Evolutionary conservation across 176 grass and related monocot genomes (phyloP).

Genomic region (Oryza australiensis): DNA sequence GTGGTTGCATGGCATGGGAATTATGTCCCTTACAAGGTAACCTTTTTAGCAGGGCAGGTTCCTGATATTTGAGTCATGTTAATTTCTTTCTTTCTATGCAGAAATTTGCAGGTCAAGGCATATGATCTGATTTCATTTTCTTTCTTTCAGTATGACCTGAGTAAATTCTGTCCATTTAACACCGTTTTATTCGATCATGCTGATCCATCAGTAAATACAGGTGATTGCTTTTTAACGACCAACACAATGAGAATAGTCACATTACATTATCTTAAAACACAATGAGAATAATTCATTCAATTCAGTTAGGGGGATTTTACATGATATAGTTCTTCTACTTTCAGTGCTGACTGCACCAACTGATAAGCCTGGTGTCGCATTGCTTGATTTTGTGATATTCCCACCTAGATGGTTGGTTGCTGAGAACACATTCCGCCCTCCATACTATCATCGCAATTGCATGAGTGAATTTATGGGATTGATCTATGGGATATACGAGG

Average conservation of each 20-base stretch:
- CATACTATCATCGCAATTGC: conserved; percentile 94
- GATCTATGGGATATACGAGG: conserved; percentile 79
- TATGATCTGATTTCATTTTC: not conserved
- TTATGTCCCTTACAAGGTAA: conserved; percentile 95
- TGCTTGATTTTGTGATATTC: conserved; percentile 97
- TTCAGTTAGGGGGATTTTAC: not conserved
- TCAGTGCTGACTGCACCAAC: conserved; percentile 82
- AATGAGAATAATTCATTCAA: not conserved
- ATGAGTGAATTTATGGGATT: conserved; percentile 97
- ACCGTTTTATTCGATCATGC: conserved; percentile 89
- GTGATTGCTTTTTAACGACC: conserved; percentile 24
- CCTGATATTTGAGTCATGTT: not conserved
- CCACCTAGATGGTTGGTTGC: conserved; percentile 88
- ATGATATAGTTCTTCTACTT: conserved; percentile 12
- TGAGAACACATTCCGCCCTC: conserved; percentile 88
- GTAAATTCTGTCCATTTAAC: conserved; percentile 90
- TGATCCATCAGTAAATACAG: conserved; percentile 89
- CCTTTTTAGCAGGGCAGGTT: not conserved
- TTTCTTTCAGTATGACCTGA: conserved; percentile 81
- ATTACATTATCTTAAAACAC: too few species aligned
- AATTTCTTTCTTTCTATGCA: not conserved
- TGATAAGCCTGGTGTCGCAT: conserved; percentile 77
- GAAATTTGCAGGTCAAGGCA: not conserved
- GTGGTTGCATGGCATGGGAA: conserved; percentile 98
- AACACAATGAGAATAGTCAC: not conserved